A percentile compares a stretch with the other conserved stretches of the same genome.
phyloP scores from a whole-genome alignment of 805 yeast genomes.

The Vanderwaltozyma verrucispora region DNA sequence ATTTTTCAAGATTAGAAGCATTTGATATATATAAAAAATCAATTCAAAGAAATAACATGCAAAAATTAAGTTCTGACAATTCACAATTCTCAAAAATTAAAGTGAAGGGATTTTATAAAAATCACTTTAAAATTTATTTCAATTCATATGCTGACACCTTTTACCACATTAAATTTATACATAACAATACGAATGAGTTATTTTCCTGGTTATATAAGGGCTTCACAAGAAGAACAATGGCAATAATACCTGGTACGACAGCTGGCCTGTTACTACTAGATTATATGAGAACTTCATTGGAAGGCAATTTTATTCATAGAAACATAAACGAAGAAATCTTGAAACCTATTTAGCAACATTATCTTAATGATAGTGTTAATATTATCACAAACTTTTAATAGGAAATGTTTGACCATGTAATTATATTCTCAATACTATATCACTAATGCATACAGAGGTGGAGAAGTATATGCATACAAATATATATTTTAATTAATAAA shows the following conservation, averaged over 20 bases:
- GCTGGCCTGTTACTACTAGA: constrained; percentile 80
- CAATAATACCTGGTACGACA: constrained; percentile 81
- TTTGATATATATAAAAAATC: constrained; percentile 3
- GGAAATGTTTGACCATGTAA: no score
- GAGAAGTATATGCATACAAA: no score
- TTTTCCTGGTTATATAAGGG: constrained; percentile 69
- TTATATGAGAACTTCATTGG: constrained; percentile 46
- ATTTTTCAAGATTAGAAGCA: constrained; percentile 69
- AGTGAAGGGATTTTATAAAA: constrained; percentile 1
- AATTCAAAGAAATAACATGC: neutral
- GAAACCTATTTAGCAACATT: no score
- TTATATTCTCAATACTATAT: no score
- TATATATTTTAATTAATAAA: no score
- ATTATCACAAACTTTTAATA: no score
- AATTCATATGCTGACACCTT: constrained; percentile 71
- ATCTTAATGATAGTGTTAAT: no score
- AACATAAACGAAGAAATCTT: no score
- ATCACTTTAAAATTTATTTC: constrained; percentile 37
- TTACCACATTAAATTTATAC: constrained; percentile 45
- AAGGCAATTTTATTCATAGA: constrained; percentile 2
- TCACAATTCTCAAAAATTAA: neutral
- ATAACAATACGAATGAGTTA: constrained; percentile 39
- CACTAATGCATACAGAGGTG: no score
- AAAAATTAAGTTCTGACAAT: neutral
- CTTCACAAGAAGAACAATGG: constrained; percentile 56